Evolutionary conservation across 2,329 filamentous ascomycete species (phyloP).

Genomic region (Rosellinia necatrix): DNA sequence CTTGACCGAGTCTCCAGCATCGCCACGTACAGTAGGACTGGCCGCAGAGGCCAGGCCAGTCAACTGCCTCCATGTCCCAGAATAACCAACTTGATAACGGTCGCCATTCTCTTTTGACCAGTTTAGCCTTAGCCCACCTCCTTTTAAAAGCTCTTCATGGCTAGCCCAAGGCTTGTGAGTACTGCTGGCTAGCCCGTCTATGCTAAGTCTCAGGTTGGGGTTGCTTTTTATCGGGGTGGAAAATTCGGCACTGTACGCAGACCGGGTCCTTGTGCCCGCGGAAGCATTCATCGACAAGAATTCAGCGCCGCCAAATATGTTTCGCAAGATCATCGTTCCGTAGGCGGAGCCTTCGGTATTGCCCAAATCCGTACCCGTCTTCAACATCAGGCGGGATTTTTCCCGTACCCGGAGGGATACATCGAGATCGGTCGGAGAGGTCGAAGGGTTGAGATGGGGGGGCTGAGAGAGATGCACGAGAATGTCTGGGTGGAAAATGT

Average conservation of each 20-base stretch:
- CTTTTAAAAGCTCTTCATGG: slow-evolving; percentile 86
- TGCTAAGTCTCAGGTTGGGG: slow-evolving; percentile 76
- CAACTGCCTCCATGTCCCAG: slow-evolving; percentile 83
- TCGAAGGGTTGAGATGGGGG: slow-evolving; percentile 68
- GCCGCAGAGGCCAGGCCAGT: slow-evolving; percentile 77
- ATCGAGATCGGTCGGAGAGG: slow-evolving; percentile 77
- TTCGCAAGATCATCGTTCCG: slow-evolving; percentile 82
- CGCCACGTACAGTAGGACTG: slow-evolving; percentile 78
- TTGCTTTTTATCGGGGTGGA: slow-evolving; percentile 83
- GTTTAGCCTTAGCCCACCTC: slow-evolving; percentile 74
- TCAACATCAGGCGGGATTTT: slow-evolving; percentile 81
- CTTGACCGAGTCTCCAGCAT: slow-evolving; percentile 91
- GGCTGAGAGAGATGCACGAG: slow-evolving; percentile 82
- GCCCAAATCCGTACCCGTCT: slow-evolving; percentile 92
- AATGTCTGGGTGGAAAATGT: slow-evolving; percentile 85
- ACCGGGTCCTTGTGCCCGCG: slow-evolving; percentile 85
- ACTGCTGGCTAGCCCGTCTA: slow-evolving; percentile 81
- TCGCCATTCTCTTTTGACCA: slow-evolving; percentile 71
- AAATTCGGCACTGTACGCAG: slow-evolving; percentile 86
- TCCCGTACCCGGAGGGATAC: slow-evolving; percentile 80
- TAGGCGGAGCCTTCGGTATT: slow-evolving; percentile 95
- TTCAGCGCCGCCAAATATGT: slow-evolving; percentile 93
- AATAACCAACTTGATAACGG: slow-evolving; percentile 79
- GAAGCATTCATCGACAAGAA: slow-evolving; percentile 85
- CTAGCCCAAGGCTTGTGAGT: slow-evolving; percentile 92